phyloP scores from a whole-genome alignment of 1,284 basidiomycete species.

The Microbotryomycetes sp. region DNA sequence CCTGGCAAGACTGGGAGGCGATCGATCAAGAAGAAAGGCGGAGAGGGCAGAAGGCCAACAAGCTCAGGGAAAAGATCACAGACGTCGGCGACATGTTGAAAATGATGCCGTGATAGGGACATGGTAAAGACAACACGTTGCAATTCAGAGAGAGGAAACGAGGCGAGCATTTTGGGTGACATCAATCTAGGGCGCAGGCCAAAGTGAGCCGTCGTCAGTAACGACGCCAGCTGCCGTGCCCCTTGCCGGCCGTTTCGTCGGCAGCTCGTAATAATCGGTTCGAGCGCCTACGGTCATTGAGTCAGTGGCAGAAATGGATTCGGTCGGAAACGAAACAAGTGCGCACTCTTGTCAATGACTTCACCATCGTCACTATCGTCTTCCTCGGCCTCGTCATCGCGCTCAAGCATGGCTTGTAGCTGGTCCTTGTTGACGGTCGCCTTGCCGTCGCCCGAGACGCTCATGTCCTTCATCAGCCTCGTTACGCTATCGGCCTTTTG shows the following conservation, averaged over 20 bases:
- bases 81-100: constrained; percentile 32
- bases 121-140: neutral
- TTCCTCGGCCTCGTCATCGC: constrained; percentile 55
- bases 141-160: neutral
- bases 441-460: constrained; percentile 42
- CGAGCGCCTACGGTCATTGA: too few relatives aligned
- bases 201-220: constrained; percentile 20
- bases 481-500: constrained; percentile 58
- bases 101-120: constrained; percentile 1
- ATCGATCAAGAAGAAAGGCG: constrained; percentile 32
- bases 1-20: constrained; percentile 34
- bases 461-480: constrained; percentile 77
- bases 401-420: constrained; percentile 44
- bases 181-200: constrained; percentile 19
- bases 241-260: constrained; percentile 6
- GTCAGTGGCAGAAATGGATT: too few relatives aligned
- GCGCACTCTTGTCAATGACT: constrained; percentile 39
- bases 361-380: constrained; percentile 44
- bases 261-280: constrained; percentile 27
- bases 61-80: constrained; percentile 36
- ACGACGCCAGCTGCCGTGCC: constrained; percentile 5
- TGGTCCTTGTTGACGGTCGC: constrained; percentile 45
- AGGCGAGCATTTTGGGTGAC: too few relatives aligned
- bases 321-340: neutral
- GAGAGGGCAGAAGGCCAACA: constrained; percentile 27